These are phyloP conservation scores for Ophiostoma sp. DNA, from an alignment of 2,329 filamentous ascomycete genomes.

Conservation along the genomic window DNA sequence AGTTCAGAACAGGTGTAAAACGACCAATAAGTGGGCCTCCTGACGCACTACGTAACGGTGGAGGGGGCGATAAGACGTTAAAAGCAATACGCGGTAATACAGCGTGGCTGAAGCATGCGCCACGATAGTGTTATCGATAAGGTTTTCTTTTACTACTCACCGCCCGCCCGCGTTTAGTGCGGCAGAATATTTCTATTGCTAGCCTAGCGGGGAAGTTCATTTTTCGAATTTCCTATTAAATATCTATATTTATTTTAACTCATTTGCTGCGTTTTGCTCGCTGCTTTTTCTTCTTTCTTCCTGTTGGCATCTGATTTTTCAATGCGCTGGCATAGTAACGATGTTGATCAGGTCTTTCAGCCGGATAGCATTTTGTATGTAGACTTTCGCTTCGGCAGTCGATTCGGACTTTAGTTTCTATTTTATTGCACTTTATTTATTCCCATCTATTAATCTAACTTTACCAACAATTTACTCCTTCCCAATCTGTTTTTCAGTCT, in stretches of 20 bases:
- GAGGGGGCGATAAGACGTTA: neutral
- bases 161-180: conserved; percentile 3
- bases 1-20: conserved; percentile 10
- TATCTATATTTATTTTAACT: neutral
- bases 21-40: neutral
- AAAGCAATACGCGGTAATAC: neutral
- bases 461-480: neutral
- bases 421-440: neutral
- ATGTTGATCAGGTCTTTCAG: neutral
- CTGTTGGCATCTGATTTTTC: neutral
- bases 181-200: neutral
- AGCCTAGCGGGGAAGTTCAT: neutral
- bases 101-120: conserved; percentile 7
- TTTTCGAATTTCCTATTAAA: neutral
- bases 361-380: neutral
- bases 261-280: neutral
- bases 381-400: neutral
- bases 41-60: conserved; percentile 7
- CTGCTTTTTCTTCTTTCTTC: neutral
- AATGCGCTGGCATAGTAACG: conserved; percentile 5
- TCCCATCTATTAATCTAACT: neutral
- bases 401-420: no score
- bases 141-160: neutral
- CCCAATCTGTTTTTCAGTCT: neutral
- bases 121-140: neutral